Evolutionary conservation across 352 stramenopile genomes (phyloP).

Genomic region (Elongisporangium anandrum): DNA sequence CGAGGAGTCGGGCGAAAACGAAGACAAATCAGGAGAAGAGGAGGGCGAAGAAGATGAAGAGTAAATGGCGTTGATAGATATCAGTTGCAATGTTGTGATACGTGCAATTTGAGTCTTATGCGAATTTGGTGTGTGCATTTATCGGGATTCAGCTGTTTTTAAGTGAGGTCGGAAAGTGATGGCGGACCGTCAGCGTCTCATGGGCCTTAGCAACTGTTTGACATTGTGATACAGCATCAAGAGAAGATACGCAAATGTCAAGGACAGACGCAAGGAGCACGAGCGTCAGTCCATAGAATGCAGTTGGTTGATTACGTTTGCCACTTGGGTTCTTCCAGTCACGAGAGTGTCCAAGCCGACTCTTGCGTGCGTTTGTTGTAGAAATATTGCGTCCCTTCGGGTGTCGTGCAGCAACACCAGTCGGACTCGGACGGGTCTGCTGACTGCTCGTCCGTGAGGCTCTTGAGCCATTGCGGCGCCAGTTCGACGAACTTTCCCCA

Average conservation of each 20-base stretch:
- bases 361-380: conserved; percentile 30
- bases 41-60: conserved; percentile 8
- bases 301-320: neutral
- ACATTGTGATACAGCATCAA: neutral
- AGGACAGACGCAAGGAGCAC: neutral
- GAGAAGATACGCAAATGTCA: neutral
- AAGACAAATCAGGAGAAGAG: conserved; percentile 18
- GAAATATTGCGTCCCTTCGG: conserved; percentile 17
- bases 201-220: neutral
- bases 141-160: too few relatives aligned
- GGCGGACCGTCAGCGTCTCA: neutral
- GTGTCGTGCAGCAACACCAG: conserved; percentile 16
- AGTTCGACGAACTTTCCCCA: conserved; percentile 19
- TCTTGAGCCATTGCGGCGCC: conserved; percentile 15
- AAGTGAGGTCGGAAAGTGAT: neutral
- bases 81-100: neutral
- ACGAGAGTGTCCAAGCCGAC: conserved; percentile 8
- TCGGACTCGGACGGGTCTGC: conserved; percentile 7
- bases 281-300: neutral
- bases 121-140: neutral
- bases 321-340: neutral
- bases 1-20: conserved; percentile 18
- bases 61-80: neutral
- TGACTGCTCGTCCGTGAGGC: conserved; percentile 10
- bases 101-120: neutral